Conservation (phyloP, 2,329 filamentous ascomycete genomes). For the Trichoderma atrobrunneum region DNA sequence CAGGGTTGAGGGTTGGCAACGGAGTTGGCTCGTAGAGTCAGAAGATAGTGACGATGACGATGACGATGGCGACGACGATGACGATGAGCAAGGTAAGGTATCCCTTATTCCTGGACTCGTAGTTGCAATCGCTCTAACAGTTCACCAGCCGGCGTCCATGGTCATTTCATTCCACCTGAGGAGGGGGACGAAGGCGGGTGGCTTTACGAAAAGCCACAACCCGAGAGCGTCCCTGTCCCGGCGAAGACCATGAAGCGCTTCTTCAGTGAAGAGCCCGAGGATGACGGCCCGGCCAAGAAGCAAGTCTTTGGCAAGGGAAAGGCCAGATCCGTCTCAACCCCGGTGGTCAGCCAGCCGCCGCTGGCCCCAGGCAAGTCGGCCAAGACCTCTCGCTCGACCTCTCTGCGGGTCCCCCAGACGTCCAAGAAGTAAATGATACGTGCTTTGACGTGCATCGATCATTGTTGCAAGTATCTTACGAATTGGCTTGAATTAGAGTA, state of each 20-base stretch:
- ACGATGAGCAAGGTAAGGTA: background rate
- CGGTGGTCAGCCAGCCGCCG: background rate
- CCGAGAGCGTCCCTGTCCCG: background rate
- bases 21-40: too few relatives aligned
- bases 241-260: background rate
- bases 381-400: background rate
- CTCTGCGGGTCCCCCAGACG: background rate
- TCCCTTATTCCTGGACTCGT: too few relatives aligned
- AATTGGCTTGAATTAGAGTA: background rate
- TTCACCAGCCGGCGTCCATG: too few relatives aligned
- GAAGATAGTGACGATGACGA: background rate
- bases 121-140: too few relatives aligned
- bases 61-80: background rate
- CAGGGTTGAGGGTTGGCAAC: background rate
- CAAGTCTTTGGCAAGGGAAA: background rate
- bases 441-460: background rate
- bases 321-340: conserved; percentile 1
- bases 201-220: too few relatives aligned
- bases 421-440: background rate
- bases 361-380: background rate
- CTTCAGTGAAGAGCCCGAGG: background rate
- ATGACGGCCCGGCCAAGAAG: background rate
- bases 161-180: too few relatives aligned
- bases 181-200: too few relatives aligned
- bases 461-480: background rate